Conservation (phyloP, 169 alveolate genomes). For the Plasmodium gonderi region DNA sequence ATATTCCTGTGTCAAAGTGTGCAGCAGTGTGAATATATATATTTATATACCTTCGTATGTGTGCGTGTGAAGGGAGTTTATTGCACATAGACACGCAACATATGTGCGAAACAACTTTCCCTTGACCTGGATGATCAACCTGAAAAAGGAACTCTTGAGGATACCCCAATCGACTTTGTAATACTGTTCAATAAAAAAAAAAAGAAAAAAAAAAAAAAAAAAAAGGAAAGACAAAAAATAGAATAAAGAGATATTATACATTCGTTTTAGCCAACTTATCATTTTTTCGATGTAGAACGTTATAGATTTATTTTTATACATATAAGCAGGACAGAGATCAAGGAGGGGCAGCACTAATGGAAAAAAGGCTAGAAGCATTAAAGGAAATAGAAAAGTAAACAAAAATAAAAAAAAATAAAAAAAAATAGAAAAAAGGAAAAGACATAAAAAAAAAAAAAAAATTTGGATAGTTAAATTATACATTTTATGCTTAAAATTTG, state of each 20-base stretch:
- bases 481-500: too few species aligned
- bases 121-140: not conserved
- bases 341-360: not conserved
- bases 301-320: not conserved
- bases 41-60: not conserved
- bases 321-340: constrained; percentile 4
- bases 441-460: not conserved
- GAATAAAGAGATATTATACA: not conserved
- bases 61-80: not conserved
- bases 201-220: not conserved
- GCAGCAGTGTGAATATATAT: not conserved
- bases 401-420: not conserved
- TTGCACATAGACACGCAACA: not conserved
- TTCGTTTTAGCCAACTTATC: not conserved
- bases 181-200: not conserved
- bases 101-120: too few species aligned
- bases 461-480: too few species aligned
- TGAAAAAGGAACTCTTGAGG: not conserved
- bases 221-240: not conserved
- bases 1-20: not conserved
- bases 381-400: constrained; percentile 55
- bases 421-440: too few species aligned
- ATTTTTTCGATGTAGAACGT: not conserved
- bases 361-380: constrained; percentile 54
- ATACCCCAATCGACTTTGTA: not conserved